Evolutionary conservation across 108 stramenopile species (phyloP).

Genomic region (Schizochytrium sp.): DNA sequence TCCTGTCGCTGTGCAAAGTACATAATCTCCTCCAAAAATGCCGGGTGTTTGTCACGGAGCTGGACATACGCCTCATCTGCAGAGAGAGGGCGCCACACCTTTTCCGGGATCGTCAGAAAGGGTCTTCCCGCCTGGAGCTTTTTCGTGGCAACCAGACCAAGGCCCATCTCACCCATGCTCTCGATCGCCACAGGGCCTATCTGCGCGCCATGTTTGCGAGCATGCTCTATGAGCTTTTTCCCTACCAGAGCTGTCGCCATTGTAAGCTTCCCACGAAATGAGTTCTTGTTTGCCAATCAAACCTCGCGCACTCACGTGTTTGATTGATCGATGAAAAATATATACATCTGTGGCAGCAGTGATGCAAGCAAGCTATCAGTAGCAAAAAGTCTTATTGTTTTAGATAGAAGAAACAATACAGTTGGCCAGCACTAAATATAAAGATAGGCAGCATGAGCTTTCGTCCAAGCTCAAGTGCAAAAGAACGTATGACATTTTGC

Average conservation of each 20-base stretch:
- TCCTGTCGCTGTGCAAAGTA: conserved; percentile 26
- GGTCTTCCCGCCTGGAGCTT: conserved; percentile 12
- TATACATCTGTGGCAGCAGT: too few species aligned
- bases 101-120: conserved; percentile 7
- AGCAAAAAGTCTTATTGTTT: too few species aligned
- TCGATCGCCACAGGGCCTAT: background rate
- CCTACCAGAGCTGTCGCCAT: background rate
- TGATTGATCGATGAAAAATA: too few species aligned
- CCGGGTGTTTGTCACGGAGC: background rate
- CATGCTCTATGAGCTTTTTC: conserved; percentile 11
- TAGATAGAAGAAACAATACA: too few species aligned
- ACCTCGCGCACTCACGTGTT: background rate
- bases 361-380: too few species aligned
- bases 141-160: background rate
- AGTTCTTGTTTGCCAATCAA: background rate
- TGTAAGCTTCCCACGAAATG: background rate
- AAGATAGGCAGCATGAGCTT: too few species aligned
- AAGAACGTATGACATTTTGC: too few species aligned
- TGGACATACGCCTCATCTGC: conserved; percentile 45
- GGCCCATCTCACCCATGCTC: background rate
- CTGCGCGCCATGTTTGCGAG: conserved; percentile 16
- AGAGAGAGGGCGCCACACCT: conserved; percentile 16
- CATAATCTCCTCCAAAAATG: conserved; percentile 9
- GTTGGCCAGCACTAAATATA: too few species aligned
- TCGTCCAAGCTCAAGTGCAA: too few species aligned